Evolutionary conservation across 2,329 filamentous ascomycete genomes (phyloP), one percentile per base, ranked within the genome.

Genomic region (Fusarium kyushuense): DNA sequence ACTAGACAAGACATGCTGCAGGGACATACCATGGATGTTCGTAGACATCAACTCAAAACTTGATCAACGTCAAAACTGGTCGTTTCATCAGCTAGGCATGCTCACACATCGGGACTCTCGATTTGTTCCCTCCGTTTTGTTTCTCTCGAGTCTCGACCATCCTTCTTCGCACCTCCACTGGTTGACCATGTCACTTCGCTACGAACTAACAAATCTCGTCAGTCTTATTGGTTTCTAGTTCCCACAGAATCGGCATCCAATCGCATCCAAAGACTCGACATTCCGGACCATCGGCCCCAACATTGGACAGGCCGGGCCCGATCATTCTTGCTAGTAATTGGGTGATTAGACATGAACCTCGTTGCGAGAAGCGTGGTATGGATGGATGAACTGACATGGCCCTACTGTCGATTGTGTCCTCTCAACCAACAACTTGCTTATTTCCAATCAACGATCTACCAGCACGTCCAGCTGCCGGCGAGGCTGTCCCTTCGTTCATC

Each of bases 161-260:
- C 14, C 30, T 32, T 32, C 30, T 16, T 32, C 30, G 12, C 21
- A 25, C 29, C 19, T 42, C 61, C 61, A 58, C 52, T 36, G n/a
- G n/a, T n/a, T n/a, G n/a, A 14, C 49, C 13, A 55, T 62, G 58
- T 32, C 40, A 32, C 59, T 63, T 16, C n/a, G 43, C 25, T 23
- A 38, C 45, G 13, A 30, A 58, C 52, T 52, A 64, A 64, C 23
- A 41, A 33, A 30, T 10, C 32, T 59, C 59, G 29, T 47, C 47
- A 29, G 27, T 49, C 54, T 41, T 49, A n/a, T 30, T 47, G 43
- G 40, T 16, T 8, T 36, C 23, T 19, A 47, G 57, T 62, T 65
- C 53, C 59, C 53, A 64, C 59, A 35, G 33, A 59, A 32, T 53
- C 41, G 46, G 61, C 61, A 64, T 59, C 59, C 61, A 64, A 64